Evolutionary conservation across 108 stramenopile genomes (phyloP), one percentile per base, ranked within the genome.

Genomic region (Cylindrotheca closterium): DNA sequence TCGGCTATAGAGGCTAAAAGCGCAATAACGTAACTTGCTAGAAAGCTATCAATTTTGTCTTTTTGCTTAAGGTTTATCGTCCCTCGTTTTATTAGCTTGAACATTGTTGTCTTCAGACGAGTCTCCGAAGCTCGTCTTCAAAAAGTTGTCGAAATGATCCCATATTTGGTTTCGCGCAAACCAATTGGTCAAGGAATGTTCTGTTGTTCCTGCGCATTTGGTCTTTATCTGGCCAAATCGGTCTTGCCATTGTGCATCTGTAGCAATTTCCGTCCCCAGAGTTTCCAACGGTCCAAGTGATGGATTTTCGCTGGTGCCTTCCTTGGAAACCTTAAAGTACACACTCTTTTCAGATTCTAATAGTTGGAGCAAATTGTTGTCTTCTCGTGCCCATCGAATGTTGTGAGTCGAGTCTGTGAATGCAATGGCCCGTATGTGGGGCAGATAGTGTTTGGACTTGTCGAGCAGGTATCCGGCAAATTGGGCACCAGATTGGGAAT

Each of bases 361-460:
- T 12, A 71, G 46, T 18, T 70, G 37, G 25, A 34, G 34, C 56
- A 80, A 52, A 7, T 47, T 51, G 10, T 65, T 53, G 7, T 58
- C 54, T 29, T 54, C 21, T 61, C 73, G 74, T 33, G 80, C 59
- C 91, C 91, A 92, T 77, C 89, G 91, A 12, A 92, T 82, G 53
- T 87, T 89, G 73, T 92, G 91, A 19, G 85, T 89, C 56, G 88
- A 89, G 51, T 92, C 91, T 1, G 91, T 92, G 59, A 92, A 92
- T 1, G 85, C 91, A 30, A 87, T 79, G 47, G 87, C 87, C 3
- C 74, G 73, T 18, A 92, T 85, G 18, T 78, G 82, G 10, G 85
- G 85, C 1, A 88, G 46, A 48, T 82, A 82, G 12, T 73, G 63
- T 12, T 82, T 26, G 24, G 61, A 60, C 42, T 79, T 70, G 47